These are phyloP conservation scores for Tausonia pullulans DNA, from an alignment of 1,284 basidiomycete genomes.

Conservation along the genomic window DNA sequence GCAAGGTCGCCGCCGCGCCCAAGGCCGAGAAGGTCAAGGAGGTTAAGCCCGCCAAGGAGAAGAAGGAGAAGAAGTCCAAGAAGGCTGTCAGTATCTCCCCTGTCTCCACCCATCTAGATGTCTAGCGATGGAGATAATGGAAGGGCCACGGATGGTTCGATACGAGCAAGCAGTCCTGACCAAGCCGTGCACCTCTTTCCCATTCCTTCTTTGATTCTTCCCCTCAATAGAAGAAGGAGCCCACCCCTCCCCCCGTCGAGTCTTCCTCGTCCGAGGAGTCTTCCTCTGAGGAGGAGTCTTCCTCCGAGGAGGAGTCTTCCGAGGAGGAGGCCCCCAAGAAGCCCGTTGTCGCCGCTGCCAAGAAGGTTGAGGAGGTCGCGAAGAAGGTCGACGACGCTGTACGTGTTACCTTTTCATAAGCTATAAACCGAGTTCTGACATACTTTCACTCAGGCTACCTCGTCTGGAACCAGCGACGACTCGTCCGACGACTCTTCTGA, in stretches of 20 bases:
- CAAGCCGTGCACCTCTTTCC: background rate
- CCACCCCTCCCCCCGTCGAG: conserved; percentile 28
- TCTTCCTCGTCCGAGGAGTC: conserved; percentile 24
- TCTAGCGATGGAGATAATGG: no score
- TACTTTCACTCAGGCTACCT: background rate
- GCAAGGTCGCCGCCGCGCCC: conserved; percentile 28
- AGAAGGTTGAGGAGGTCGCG: background rate
- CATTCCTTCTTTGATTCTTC: background rate
- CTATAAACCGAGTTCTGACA: background rate
- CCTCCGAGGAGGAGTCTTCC: conserved; percentile 10
- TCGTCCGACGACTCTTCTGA: conserved; percentile 21
- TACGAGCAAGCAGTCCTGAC: background rate
- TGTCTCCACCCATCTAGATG: no score
- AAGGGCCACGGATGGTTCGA: background rate
- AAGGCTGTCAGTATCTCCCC: background rate
- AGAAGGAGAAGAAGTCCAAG: conserved; percentile 28
- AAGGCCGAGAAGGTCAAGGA: conserved; percentile 24
- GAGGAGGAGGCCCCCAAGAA: conserved; percentile 18
- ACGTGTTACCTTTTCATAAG: background rate
- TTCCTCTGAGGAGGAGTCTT: conserved; percentile 18
- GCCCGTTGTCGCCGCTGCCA: conserved; percentile 19
- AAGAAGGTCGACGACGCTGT: background rate
- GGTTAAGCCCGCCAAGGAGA: conserved; percentile 28
- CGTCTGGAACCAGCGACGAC: conserved; percentile 14
- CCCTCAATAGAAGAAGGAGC: conserved; percentile 28